Percentiles rank a stretch among this genome's conserved stretches.
These are phyloP conservation scores for Cenchrus fungigraminus DNA, from an alignment of 176 grass and related monocot species.

Conservation along the genomic window DNA sequence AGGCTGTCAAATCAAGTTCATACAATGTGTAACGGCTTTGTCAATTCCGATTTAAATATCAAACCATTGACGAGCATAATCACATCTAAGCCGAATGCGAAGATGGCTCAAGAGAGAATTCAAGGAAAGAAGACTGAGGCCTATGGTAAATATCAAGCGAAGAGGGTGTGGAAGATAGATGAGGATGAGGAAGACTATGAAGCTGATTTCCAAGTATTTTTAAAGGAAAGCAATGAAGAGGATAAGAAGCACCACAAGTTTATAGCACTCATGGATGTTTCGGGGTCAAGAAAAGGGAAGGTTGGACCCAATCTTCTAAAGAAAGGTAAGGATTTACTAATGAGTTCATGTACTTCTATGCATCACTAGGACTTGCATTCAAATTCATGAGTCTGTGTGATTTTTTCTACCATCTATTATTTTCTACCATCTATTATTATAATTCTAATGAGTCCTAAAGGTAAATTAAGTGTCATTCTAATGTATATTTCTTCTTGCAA, in stretches of 20 bases:
- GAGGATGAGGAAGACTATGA: constrained; percentile 37
- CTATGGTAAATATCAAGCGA: neutral
- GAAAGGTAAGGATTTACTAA: neutral
- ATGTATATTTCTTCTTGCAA: neutral
- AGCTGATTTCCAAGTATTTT: constrained; percentile 44
- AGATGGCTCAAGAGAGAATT: neutral
- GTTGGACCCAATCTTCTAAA: neutral
- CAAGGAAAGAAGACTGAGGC: neutral
- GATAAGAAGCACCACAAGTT: constrained; percentile 32
- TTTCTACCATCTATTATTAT: too few species aligned
- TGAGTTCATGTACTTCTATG: neutral
- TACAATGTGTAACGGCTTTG: neutral
- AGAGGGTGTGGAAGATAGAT: neutral
- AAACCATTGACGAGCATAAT: neutral
- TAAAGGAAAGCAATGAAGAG: neutral
- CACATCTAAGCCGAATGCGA: neutral
- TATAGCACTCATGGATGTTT: neutral
- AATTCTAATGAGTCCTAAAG: too few species aligned
- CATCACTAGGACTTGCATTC: neutral
- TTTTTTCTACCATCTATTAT: neutral
- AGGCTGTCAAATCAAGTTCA: neutral
- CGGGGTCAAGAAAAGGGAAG: neutral
- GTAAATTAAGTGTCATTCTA: neutral
- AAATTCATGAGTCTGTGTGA: neutral
- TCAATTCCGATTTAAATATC: neutral